Conservation (phyloP, 139 green algal genomes). For the Chlamydomonas sphaeroides region DNA sequence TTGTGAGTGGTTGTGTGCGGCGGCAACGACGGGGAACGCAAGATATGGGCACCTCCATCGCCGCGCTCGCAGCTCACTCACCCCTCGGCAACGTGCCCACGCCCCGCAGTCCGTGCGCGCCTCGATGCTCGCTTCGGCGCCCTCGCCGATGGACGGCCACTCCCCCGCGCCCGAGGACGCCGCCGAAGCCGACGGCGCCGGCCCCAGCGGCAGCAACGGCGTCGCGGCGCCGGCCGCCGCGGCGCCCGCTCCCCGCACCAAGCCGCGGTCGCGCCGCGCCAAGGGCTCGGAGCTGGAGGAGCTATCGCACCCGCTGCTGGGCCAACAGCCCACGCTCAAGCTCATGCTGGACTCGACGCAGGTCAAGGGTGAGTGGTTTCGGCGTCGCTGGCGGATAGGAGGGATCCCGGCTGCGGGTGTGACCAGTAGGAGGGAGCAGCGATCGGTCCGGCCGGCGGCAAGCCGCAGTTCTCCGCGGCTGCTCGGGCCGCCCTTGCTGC, state of each 20-base stretch:
- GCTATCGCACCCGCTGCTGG: constrained; percentile 84
- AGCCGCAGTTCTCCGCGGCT: too few relatives aligned
- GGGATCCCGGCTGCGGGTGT: too few relatives aligned
- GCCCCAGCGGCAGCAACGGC: background rate
- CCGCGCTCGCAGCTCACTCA: too few relatives aligned
- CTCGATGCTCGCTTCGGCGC: constrained; percentile 58
- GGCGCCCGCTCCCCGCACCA: constrained; percentile 40
- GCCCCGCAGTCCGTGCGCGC: constrained; percentile 50
- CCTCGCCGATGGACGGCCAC: constrained; percentile 27
- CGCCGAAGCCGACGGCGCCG: background rate
- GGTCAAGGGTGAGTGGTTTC: constrained; percentile 44
- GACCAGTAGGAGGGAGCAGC: too few relatives aligned
- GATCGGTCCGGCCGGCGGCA: too few relatives aligned
- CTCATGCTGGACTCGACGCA: constrained; percentile 70
- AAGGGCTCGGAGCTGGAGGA: constrained; percentile 52
- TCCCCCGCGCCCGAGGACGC: background rate
- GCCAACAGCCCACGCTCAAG: constrained; percentile 81
- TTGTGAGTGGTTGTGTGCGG: too few relatives aligned
- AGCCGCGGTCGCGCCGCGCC: constrained; percentile 20
- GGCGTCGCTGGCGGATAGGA: too few relatives aligned
- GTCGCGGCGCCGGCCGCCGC: background rate
- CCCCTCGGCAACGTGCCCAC: too few relatives aligned
- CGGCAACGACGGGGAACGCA: too few relatives aligned
- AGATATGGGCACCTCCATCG: too few relatives aligned
- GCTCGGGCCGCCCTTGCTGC: too few relatives aligned